These are phyloP conservation scores for Apiospora kogelbergensis DNA, from an alignment of 2,329 filamentous ascomycete species.

Conservation along the genomic window DNA sequence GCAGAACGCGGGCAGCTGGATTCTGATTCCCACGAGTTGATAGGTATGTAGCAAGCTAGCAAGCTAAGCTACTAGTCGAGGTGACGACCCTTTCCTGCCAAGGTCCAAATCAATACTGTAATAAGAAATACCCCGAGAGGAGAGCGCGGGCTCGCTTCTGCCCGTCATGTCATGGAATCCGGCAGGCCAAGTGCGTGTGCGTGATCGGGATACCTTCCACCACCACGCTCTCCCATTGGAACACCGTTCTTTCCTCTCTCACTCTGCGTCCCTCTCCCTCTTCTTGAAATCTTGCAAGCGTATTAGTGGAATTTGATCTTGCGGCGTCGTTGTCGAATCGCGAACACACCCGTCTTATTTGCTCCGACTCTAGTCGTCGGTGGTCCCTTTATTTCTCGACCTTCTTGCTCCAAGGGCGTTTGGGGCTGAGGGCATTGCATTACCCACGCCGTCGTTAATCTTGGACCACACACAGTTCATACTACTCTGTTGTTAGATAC, in stretches of 20 bases:
- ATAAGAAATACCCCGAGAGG: conserved; percentile 21
- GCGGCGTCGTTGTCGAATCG: conserved; percentile 1
- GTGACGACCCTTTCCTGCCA: conserved; percentile 16
- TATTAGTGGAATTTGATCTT: background rate
- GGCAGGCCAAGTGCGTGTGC: conserved; percentile 6
- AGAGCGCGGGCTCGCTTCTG: conserved; percentile 20
- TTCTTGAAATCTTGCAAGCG: background rate
- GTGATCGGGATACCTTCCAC: background rate
- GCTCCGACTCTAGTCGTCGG: background rate
- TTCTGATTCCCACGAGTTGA: background rate
- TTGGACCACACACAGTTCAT: conserved; percentile 24
- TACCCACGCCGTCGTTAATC: conserved; percentile 3
- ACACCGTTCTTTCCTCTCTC: background rate
- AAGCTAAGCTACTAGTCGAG: background rate
- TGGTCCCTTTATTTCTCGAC: background rate
- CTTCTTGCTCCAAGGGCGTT: background rate
- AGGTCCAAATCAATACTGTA: conserved; percentile 17
- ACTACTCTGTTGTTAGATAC: conserved; percentile 26
- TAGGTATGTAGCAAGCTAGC: background rate
- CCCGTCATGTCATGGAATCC: conserved; percentile 11
- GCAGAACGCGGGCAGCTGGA: background rate
- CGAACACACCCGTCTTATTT: background rate
- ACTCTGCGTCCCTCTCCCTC: background rate
- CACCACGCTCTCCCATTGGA: background rate
- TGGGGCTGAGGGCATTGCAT: conserved; percentile 7